Evolutionary conservation across 768 basidiomycete species (phyloP), one percentile per base, ranked within the genome.

Genomic region (Trametes cinnabarina): DNA sequence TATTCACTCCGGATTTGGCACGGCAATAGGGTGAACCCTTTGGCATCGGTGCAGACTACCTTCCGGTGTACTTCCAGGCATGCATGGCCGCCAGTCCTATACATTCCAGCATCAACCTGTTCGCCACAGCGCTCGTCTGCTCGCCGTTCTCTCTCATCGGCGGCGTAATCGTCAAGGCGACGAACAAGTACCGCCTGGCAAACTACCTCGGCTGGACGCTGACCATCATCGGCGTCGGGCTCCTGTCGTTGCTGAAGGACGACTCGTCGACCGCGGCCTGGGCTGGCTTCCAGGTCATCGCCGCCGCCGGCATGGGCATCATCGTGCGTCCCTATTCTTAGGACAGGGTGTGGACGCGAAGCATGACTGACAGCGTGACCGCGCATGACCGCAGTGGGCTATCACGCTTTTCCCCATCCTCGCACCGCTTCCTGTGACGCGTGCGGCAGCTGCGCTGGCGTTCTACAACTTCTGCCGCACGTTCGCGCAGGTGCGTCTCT

Each of bases 21-120:
- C n/a, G n/a, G n/a, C n/a, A n/a, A n/a, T n/a, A n/a, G n/a, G n/a
- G n/a, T n/a, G n/a, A n/a, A n/a, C n/a, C n/a, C n/a, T n/a, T n/a
- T n/a, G 20, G 20, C 2, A 11, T 1, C 28, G 4, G 1, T 5
- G 4, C 67, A 81, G 79, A 72, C 63, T 81, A 68, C 63, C 71
- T 73, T 40, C 74, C 68, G 0, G 67, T 74, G 30, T 77, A 72
- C 58, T 76, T 74, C 55, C 78, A 79, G 59, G 77, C 75, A 0
- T 73, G 73, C 68, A 73, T 72, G 46, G 73, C 68, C 11, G 67
- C 65, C 9, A 69, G 70, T 3, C 75, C 82, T 0, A 60, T 77
- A 9, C 35, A 44, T 2, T 74, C 76, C 0, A 77, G 76, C 26
- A 54, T 72, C 22, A 67, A 74, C 42, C 63, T 74, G 2, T 47